Percentiles rank a stretch among this genome's conserved stretches.
Conservation (phyloP, 495 filamentous ascomycete species). For the Talaromyces proteolyticus region DNA sequence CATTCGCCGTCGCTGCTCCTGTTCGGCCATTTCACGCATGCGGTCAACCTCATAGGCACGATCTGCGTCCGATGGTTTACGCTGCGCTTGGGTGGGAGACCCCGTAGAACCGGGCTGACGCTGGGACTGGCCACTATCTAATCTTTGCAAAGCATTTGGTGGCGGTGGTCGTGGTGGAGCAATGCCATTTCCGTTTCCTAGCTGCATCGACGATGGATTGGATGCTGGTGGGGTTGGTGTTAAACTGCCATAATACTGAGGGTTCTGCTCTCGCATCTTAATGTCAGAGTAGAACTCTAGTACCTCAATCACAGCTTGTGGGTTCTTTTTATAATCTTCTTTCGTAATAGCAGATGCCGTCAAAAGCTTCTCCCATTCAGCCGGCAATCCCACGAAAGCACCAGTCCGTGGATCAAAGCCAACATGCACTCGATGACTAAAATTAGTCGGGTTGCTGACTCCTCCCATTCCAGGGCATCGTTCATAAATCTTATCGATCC, state of each 20-base stretch:
- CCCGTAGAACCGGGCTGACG: constrained; percentile 25
- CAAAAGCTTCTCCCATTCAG: constrained; percentile 93
- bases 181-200: constrained; percentile 61
- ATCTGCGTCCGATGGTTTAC: constrained; percentile 24
- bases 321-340: constrained; percentile 95
- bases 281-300: constrained; percentile 97
- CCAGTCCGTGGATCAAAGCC: constrained; percentile 93
- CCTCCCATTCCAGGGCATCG: constrained; percentile 96
- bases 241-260: constrained; percentile 65
- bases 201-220: constrained; percentile 54
- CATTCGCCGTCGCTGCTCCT: constrained; percentile 39
- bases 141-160: constrained; percentile 43
- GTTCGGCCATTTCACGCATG: constrained; percentile 45
- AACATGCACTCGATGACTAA: constrained; percentile 92
- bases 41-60: constrained; percentile 33
- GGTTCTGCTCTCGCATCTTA: constrained; percentile 78
- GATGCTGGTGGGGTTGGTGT: constrained; percentile 58
- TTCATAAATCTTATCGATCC: constrained; percentile 96
- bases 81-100: constrained; percentile 29
- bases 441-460: constrained; percentile 96
- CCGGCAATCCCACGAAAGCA: constrained; percentile 85
- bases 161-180: constrained; percentile 71
- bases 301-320: constrained; percentile 96
- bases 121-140: constrained; percentile 33
- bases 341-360: constrained; percentile 95